phyloP scores from a whole-genome alignment of 805 yeast species.

The Ogataea naganishii region DNA sequence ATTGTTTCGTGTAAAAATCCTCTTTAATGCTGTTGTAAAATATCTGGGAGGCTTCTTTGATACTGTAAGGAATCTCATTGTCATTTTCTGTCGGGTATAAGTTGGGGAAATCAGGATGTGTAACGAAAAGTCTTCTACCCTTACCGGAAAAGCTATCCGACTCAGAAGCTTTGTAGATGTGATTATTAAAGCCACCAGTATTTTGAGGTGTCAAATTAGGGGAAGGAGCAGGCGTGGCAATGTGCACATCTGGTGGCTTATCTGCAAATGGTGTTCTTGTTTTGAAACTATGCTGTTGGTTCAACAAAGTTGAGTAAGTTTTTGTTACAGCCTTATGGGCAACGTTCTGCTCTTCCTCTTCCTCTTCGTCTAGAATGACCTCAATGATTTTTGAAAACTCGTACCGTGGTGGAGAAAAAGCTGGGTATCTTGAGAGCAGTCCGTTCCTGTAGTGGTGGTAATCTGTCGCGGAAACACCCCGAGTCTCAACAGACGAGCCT shows the following conservation, averaged over 20 bases:
- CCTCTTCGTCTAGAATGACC: conserved; percentile 15
- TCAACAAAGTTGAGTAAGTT: conserved; percentile 20
- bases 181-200: conserved; percentile 19
- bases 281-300: conserved; percentile 23
- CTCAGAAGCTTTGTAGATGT: conserved; percentile 16
- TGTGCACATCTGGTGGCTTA: conserved; percentile 38
- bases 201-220: conserved; percentile 53
- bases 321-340: too few relatives aligned
- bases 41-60: conserved; percentile 70
- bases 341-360: too few relatives aligned
- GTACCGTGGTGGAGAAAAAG: conserved; percentile 45
- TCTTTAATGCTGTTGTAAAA: conserved; percentile 54
- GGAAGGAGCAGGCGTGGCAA: conserved; percentile 86
- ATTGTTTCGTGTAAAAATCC: conserved; percentile 58
- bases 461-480: conserved; percentile 68
- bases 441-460: conserved; percentile 76
- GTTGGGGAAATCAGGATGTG: conserved; percentile 24
- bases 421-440: conserved; percentile 65
- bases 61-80: conserved; percentile 64
- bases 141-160: conserved; percentile 21
- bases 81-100: conserved; percentile 23
- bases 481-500: too few relatives aligned
- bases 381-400: conserved; percentile 37
- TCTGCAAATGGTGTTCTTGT: conserved; percentile 21
- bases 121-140: conserved; percentile 20